Percentiles rank a stretch among this genome's conserved stretches.
Evolutionary conservation across 495 filamentous ascomycete genomes (phyloP).

Genomic region (Astrothelium macrocarpum): DNA sequence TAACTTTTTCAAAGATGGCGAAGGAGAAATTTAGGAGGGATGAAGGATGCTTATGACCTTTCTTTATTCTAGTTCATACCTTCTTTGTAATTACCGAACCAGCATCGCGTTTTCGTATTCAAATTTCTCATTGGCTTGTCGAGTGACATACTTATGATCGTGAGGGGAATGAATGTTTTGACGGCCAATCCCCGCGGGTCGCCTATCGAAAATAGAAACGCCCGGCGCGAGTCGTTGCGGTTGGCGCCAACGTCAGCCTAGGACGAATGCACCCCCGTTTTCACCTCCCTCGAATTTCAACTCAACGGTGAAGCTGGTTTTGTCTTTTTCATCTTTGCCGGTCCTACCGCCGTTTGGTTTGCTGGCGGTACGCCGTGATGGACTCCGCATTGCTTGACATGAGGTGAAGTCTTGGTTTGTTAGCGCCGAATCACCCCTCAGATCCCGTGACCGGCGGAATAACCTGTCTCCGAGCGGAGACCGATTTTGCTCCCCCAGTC

Average conservation of each 20-base stretch:
- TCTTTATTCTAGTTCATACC: not conserved
- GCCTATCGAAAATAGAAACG: conserved; percentile 7
- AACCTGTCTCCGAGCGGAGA: not conserved
- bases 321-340: not conserved
- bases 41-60: conserved; percentile 2
- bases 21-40: not conserved
- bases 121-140: not conserved
- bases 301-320: not conserved
- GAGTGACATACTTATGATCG: not conserved
- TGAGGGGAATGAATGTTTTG: not conserved
- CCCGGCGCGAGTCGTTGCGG: conserved; percentile 3
- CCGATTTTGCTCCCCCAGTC: not conserved
- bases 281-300: not conserved
- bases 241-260: not conserved
- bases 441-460: not conserved
- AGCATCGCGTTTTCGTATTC: not conserved
- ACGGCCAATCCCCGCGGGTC: conserved; percentile 5
- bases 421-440: not conserved
- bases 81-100: conserved; percentile 3
- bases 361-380: not conserved
- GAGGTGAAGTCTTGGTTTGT: not conserved
- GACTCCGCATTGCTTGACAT: not conserved
- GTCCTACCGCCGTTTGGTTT: not conserved
- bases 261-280: not conserved
- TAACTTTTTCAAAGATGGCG: conserved; percentile 5